Evolutionary conservation across 1,139 yeast species (phyloP), one percentile per base, ranked within the genome.

Genomic region (Magnusiomyces paraingens): DNA sequence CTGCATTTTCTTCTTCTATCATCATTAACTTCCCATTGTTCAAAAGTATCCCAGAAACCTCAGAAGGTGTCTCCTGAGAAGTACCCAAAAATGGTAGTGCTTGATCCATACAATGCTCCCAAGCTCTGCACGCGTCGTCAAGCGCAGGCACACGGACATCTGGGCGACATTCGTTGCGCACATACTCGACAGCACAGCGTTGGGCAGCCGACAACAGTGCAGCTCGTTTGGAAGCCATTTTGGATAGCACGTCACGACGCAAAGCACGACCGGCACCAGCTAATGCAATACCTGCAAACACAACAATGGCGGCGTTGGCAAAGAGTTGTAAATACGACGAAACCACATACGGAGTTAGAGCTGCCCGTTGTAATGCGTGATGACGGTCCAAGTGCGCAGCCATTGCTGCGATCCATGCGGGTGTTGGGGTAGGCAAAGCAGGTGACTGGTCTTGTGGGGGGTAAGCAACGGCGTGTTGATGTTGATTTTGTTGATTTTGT

Each of bases 151-250:
- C 77, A 10, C 74, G 70, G 48, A 52, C 50, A 40, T 64, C 72
- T 0, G 69, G 66, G 14, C 73, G 67, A 65, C 99, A 91, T 60
- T 81, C 78, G 67, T 91, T 90, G 36, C 82, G 69, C 36, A 79
- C 65, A 67, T 81, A 91, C 59, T 86, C 84, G 44, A 83, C 73
- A 10, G 83, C 74, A 66, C 98, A 93, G 6, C 55, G 51, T 29
- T 51, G 49, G 11, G 56, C 49, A 29, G 51, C 53, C 3, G 51
- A 20, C 6, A 49, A 39, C 29, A 53, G 50, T 10, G 41, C 36
- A 10, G 48, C 36, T 12, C 49, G 40, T 14, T 49, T 49, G 11
- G 43, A 36, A 6, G 38, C 44, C 15, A 51, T 29, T 20, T 47
- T 47, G 36, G 42, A 32, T 4, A 21, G n/a, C 20, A 47, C 50